A percentile compares a stretch with the other conserved stretches of the same genome.
Conservation (phyloP, 768 basidiomycete genomes). For the Candolleomyces eurysporus region DNA sequence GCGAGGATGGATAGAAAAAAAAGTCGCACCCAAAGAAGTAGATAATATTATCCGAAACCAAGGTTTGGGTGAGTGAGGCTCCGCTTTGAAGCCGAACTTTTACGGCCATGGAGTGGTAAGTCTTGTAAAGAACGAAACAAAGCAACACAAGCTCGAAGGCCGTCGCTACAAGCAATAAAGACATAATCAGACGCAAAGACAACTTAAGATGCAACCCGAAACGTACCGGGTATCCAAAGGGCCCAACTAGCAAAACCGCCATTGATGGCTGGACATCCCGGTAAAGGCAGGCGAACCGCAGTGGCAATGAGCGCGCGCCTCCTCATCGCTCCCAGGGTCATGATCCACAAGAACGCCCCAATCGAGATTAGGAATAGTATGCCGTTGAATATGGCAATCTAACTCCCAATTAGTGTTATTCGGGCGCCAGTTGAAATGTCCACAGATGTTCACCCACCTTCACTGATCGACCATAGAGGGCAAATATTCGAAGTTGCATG, state of each 20-base stretch:
- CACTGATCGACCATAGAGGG: conserved; percentile 38
- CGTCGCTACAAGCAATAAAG: neutral
- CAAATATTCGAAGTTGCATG: conserved; percentile 48
- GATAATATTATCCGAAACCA: conserved; percentile 32
- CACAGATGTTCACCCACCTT: conserved; percentile 16
- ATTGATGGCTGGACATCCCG: conserved; percentile 41
- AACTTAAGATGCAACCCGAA: neutral
- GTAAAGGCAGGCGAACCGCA: conserved; percentile 33
- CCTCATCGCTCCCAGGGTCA: conserved; percentile 34
- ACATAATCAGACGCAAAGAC: neutral
- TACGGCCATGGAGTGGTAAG: neutral
- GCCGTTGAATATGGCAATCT: conserved; percentile 39
- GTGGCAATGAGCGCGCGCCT: conserved; percentile 34
- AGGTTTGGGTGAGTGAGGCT: neutral
- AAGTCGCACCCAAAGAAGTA: conserved; percentile 40
- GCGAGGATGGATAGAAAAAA: neutral
- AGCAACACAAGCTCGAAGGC: neutral
- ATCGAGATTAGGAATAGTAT: conserved; percentile 4
- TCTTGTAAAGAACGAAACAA: neutral
- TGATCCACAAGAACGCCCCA: conserved; percentile 27
- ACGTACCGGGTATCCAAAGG: conserved; percentile 42
- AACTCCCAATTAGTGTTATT: neutral
- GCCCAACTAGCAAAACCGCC: conserved; percentile 40
- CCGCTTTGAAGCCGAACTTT: neutral
- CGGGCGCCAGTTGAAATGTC: neutral